Conservation (phyloP, 2,329 filamentous ascomycete species). For the Akanthomyces lecanii region DNA sequence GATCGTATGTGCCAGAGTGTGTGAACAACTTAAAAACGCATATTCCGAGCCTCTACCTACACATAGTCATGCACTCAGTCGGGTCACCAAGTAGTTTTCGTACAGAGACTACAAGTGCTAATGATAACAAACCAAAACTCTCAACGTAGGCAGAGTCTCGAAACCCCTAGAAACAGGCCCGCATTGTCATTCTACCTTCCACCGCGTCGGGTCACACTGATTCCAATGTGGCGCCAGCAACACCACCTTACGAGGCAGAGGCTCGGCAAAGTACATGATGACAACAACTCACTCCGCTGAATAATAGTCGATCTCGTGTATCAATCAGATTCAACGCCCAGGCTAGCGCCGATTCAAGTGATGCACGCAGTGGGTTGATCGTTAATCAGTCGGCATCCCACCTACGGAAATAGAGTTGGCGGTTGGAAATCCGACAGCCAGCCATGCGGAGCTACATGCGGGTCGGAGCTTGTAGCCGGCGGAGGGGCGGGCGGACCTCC, state of each 20-base stretch:
- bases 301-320: not conserved
- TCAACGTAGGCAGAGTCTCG: too few species aligned
- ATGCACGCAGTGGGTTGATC: not conserved
- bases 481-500: not conserved
- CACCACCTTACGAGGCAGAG: not conserved
- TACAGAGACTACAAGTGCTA: too few species aligned
- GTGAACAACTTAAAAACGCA: too few species aligned
- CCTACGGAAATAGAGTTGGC: not conserved
- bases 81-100: too few species aligned
- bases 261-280: not conserved
- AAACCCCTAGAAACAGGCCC: too few species aligned
- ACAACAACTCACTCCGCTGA: not conserved
- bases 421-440: not conserved
- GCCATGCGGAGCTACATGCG: not conserved
- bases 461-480: not conserved
- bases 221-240: not conserved
- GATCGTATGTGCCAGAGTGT: too few species aligned
- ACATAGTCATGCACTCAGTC: too few species aligned
- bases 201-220: not conserved
- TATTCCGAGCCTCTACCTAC: too few species aligned
- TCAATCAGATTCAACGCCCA: not conserved
- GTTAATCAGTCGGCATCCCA: constrained; percentile 7
- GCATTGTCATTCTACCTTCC: too few species aligned
- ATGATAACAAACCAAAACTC: too few species aligned
- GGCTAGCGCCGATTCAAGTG: not conserved